A percentile compares a stretch with the other conserved stretches of the same genome.
These are phyloP conservation scores for Apodospora peruviana DNA, from an alignment of 495 filamentous ascomycete species.

Conservation along the genomic window DNA sequence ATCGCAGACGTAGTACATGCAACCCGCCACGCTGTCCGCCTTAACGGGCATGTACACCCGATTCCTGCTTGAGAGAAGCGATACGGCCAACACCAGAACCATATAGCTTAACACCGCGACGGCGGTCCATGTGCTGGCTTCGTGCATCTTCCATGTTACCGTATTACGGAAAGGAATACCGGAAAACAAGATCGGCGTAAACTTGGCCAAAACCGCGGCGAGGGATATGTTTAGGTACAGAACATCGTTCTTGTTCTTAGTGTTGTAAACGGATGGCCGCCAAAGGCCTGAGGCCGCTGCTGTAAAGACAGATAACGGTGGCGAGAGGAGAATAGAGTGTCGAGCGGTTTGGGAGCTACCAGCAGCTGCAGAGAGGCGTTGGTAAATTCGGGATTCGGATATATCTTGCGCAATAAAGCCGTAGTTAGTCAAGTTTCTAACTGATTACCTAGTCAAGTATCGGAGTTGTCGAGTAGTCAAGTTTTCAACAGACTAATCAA, in stretches of 20 bases:
- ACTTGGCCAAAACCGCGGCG: conserved; percentile 31
- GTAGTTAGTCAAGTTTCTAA: too few relatives aligned
- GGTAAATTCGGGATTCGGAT: background rate
- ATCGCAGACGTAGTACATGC: conserved; percentile 13
- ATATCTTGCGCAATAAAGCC: too few relatives aligned
- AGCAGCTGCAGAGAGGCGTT: background rate
- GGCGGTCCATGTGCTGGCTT: conserved; percentile 27
- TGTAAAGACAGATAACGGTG: background rate
- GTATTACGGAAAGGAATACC: conserved; percentile 34
- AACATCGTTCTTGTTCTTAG: too few relatives aligned
- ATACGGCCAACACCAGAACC: background rate
- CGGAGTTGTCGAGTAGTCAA: too few relatives aligned
- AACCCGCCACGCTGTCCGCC: conserved; percentile 16
- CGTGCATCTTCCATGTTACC: conserved; percentile 24
- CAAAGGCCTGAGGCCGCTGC: too few relatives aligned
- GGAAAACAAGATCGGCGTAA: conserved; percentile 30
- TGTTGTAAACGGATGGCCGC: background rate
- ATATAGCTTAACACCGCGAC: conserved; percentile 8
- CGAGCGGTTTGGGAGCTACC: background rate
- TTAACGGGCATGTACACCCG: background rate
- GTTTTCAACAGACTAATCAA: background rate
- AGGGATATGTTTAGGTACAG: conserved; percentile 13
- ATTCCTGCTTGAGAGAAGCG: background rate
- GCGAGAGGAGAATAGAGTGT: background rate
- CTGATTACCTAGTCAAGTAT: too few relatives aligned